Conservation (phyloP, 2,329 filamentous ascomycete genomes). For the Ceratocystis ficicola region DNA sequence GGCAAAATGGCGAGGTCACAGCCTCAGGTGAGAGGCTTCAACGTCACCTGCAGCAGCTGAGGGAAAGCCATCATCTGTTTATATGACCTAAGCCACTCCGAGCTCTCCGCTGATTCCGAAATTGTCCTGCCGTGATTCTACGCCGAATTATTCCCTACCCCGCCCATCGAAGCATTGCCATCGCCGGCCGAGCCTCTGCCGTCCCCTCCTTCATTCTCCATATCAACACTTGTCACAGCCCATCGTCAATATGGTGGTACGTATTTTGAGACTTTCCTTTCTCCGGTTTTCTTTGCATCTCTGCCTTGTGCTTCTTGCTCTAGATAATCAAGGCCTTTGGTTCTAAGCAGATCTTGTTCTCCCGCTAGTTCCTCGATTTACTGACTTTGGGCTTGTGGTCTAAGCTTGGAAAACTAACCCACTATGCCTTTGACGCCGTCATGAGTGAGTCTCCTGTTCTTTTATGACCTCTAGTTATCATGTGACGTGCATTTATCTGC, state of each 20-base stretch:
- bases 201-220: background rate
- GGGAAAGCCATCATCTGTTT: background rate
- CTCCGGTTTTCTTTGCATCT: background rate
- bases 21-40: background rate
- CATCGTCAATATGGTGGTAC: slow-evolving; percentile 29
- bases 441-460: slow-evolving; percentile 49
- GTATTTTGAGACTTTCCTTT: slow-evolving; percentile 22
- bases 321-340: background rate
- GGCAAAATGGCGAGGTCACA: background rate
- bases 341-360: slow-evolving; percentile 12
- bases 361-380: slow-evolving; percentile 49
- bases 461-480: background rate
- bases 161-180: background rate
- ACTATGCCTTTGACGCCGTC: slow-evolving; percentile 94
- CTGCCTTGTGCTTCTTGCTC: background rate
- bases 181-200: background rate
- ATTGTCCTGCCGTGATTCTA: background rate
- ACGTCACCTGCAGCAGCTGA: background rate
- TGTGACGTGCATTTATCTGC: too few species aligned
- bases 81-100: too few species aligned
- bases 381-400: slow-evolving; percentile 56
- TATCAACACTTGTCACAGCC: background rate
- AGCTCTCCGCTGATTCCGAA: too few species aligned
- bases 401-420: slow-evolving; percentile 84
- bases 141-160: background rate